Base-by-base conservation (phyloP, 371 early-diverging fungal species). In the Mucor sp. region DNA sequence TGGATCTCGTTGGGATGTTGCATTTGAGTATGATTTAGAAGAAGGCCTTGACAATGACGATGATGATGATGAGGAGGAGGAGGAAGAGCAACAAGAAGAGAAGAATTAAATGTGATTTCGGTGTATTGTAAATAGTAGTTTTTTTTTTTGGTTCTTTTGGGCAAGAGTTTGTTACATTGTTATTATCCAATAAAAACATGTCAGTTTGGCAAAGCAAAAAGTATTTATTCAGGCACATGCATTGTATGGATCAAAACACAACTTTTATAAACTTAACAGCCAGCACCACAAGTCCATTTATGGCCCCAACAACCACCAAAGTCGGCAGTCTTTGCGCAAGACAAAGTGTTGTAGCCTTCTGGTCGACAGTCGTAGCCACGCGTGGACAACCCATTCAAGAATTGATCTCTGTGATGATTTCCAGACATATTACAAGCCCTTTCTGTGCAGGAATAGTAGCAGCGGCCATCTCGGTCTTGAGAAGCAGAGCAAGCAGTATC, bases 1-100 rank as follows among this genome's bases (percentile, higher is more conserved):
- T 9, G 83, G 86, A 41, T 83, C 86, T n/a, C 83, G 93, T 56
- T 93, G 91, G 90, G 93, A 93, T 66, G 75, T 91, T 21, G 81
- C 88, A 15, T 87, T 74, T 64, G 91, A 91, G 72, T 91, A 85
- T 63, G 79, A 86, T 47, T 56, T 69, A 37, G 63, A 62, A 5
- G 61, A 67, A 43, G 63, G 60, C 9, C 48, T 63, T 14, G 63
- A 62, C 47, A 58, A 62, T 23, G 62, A 53, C 8, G 65, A 63
- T 30, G 30, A 30, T 6, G 30, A 30, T 30, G 30, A 30, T 6
- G 30, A 30, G 6, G 30, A 30, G 6, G 30, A 30, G 6, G 30
- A 30, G 6, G 60, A 66, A 35, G 66, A 66, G 9, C 30, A 58
- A 47, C 44, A 65, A 9, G 65, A 64, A 44, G 65, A 37, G 15